phyloP scores from a whole-genome alignment of 2,329 filamentous ascomycete genomes.

The Colletotrichum siamense region DNA sequence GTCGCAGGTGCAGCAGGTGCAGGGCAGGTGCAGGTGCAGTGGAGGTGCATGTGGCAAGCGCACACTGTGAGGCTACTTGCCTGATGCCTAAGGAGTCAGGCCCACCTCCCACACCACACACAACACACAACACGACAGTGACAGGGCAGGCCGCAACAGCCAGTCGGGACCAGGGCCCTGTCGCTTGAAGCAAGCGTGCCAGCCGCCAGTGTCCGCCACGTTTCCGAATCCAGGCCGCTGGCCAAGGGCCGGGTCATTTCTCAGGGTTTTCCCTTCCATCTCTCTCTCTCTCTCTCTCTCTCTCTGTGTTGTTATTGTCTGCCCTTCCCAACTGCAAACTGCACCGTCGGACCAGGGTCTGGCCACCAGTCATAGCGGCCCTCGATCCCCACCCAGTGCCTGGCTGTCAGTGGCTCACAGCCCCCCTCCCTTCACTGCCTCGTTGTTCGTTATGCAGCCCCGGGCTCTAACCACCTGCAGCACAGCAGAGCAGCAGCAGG shows the following conservation, averaged over 20 bases:
- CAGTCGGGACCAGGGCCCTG: not conserved
- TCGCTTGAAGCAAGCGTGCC: conserved; percentile 19
- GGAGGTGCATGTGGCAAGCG: not conserved
- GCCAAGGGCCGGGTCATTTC: conserved; percentile 12
- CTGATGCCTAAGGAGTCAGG: conserved; percentile 11
- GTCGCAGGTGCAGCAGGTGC: not conserved
- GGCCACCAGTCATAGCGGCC: conserved; percentile 14
- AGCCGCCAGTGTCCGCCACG: conserved; percentile 12
- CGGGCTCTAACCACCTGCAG: conserved; percentile 18
- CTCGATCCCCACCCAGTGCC: conserved; percentile 1
- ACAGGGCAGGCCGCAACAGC: not conserved
- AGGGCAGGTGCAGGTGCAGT: not conserved
- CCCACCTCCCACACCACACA: not conserved
- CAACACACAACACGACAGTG: not conserved
- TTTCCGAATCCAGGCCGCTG: conserved; percentile 18
- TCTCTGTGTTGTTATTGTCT: not conserved
- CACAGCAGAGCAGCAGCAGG: not conserved
- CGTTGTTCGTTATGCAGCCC: conserved; percentile 17
- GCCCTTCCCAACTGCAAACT: not conserved
- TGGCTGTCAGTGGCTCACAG: conserved; percentile 3
- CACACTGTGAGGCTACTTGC: not conserved
- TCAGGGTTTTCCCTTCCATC: not conserved
- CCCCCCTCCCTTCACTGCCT: conserved; percentile 13
- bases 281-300: too few relatives aligned
- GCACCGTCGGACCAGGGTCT: not conserved